Percentiles rank a stretch among this genome's conserved stretches.
Evolutionary conservation across 140 eudicot species (phyloP).

Genomic region (Bidens hawaiensis): DNA sequence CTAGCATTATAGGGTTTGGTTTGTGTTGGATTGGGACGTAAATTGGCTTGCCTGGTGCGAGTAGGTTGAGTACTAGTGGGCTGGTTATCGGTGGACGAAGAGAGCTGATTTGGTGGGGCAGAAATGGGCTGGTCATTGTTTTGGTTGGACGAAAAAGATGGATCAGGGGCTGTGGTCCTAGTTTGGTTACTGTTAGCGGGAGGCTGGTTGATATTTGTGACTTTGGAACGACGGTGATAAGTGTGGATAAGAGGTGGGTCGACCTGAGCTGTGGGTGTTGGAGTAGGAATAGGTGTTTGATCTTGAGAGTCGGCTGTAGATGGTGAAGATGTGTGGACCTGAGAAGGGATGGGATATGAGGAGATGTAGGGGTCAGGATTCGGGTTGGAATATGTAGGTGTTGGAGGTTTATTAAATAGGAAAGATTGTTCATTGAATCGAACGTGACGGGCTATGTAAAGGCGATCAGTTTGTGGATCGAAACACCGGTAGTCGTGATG

Average conservation of each 20-base stretch:
- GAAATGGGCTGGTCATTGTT: no score
- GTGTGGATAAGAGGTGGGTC: neutral
- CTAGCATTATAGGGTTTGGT: neutral
- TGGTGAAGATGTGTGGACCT: neutral
- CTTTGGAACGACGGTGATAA: neutral
- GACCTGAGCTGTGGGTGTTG: neutral
- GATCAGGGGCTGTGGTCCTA: no score
- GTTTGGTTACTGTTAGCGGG: no score
- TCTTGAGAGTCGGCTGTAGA: neutral
- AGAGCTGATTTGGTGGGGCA: no score
- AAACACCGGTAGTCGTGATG: no score
- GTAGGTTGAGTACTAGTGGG: neutral
- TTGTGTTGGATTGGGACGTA: neutral
- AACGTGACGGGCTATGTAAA: neutral
- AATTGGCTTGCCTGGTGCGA: neutral
- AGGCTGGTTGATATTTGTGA: neutral
- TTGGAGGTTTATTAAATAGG: neutral
- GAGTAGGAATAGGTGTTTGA: neutral
- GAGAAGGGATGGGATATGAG: neutral
- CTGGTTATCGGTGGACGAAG: no score
- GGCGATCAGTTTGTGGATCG: no score
- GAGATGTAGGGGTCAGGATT: neutral
- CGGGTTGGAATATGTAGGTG: neutral
- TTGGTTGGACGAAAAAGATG: no score
- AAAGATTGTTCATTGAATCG: constrained; percentile 4